Evolutionary conservation across 2,329 filamentous ascomycete genomes (phyloP).

Genomic region (Arthrobotrys musiformis): DNA sequence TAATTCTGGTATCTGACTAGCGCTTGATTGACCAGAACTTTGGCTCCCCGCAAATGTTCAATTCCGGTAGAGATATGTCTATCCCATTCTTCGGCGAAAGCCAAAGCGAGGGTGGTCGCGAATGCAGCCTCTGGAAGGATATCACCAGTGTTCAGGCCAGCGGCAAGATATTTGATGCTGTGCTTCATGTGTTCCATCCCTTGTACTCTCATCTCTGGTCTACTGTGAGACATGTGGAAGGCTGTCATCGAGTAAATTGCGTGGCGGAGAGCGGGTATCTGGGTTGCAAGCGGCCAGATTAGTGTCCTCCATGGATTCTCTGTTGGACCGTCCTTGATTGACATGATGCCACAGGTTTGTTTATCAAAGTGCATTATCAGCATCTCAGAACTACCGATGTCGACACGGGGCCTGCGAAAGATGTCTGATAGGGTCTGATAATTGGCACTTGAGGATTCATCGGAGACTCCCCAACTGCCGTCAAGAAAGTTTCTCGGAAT

Average conservation of each 20-base stretch:
- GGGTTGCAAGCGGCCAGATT: constrained; percentile 74
- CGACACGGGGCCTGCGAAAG: constrained; percentile 65
- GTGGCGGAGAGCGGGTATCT: constrained; percentile 74
- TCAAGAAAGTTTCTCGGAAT: constrained; percentile 63
- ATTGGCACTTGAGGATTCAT: constrained; percentile 11
- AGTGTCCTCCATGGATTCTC: constrained; percentile 79
- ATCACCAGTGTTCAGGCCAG: constrained; percentile 67
- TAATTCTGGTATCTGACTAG: constrained; percentile 65
- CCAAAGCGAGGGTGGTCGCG: constrained; percentile 75
- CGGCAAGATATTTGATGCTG: constrained; percentile 71
- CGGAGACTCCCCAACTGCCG: constrained; percentile 29
- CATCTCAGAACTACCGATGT: constrained; percentile 70
- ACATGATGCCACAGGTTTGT: constrained; percentile 76
- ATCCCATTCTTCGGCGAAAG: constrained; percentile 78
- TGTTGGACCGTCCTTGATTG: constrained; percentile 74
- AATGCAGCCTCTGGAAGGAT: constrained; percentile 74
- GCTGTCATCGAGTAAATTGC: constrained; percentile 76
- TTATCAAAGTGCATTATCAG: constrained; percentile 73
- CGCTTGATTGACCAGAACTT: constrained; percentile 71
- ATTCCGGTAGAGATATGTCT: constrained; percentile 75
- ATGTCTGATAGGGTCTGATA: constrained; percentile 59
- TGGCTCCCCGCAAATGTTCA: constrained; percentile 75
- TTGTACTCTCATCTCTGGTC: constrained; percentile 69
- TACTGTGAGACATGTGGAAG: constrained; percentile 73
- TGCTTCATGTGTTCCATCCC: constrained; percentile 77